Base-by-base conservation (phyloP, 2,329 filamentous ascomycete genomes). In the Sporothrix sp. region DNA sequence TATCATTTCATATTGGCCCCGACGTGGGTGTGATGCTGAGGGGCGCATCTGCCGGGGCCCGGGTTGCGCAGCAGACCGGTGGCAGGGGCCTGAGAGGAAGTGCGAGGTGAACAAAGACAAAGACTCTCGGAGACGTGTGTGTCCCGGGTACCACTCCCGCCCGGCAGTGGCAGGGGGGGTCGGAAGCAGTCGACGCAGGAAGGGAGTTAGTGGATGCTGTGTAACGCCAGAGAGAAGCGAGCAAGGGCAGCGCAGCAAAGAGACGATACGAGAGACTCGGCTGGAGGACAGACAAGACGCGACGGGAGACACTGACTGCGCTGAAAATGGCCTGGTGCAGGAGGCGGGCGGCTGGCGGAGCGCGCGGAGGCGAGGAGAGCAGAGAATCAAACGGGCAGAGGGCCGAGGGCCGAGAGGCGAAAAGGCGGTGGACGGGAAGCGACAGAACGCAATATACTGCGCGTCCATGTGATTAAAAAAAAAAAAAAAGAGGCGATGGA, bases 171-270 rank as follows among this genome's bases (percentile, higher is more conserved):
- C 25, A 28, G 25, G 25, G 30, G 11, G 28, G 33, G 30, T 45
- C 43, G 43, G 43, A 49, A 49, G 47, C 35, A 33, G 27, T 33
- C 14, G 37, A 42, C 11, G 37, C 36, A 49, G 20, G 23, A 18
- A 16, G n/a, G 30, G 27, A 25, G 43, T 35, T 45, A 45, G 43
- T 30, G 30, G 14, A 45, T 45, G 43, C 43, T 8, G 43, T 45
- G 43, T 45, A 35, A 45, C 43, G 13, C n/a, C 43, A 14, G 25
- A n/a, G 9, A 40, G 27, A 33, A 39, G 32, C 16, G 37, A 48
- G 37, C 35, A 9, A 33, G 37, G 23, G 44, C 21, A 14, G 44
- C 7, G 7, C 20, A 38, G 16, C 16, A 20, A 20, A 21, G 13
- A 7, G 16, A 20, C 6, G 40, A 39, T 39, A 39, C 35, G 35